A percentile compares a stretch with the other conserved stretches of the same genome.
Evolutionary conservation across 1,139 yeast species (phyloP).

Genomic region (Groenewaldozyma auringiensis): DNA sequence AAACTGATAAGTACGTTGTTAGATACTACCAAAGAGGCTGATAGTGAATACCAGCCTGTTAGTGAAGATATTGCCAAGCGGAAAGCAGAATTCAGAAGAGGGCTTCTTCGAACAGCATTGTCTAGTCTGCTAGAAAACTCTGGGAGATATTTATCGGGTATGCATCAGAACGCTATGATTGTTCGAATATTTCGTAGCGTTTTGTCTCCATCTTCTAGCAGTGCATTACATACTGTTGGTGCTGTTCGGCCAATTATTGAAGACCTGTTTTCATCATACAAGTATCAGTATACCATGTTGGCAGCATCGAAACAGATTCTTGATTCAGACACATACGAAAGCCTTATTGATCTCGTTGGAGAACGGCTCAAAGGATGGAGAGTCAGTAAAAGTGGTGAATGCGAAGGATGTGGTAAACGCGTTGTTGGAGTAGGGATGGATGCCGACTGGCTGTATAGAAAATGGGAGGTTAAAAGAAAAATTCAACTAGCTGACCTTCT

Average conservation of each 20-base stretch:
- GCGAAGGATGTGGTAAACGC: constrained; percentile 63
- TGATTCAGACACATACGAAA: constrained; percentile 45
- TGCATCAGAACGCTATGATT: constrained; percentile 22
- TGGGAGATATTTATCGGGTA: constrained; percentile 10
- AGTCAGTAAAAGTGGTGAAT: constrained; percentile 41
- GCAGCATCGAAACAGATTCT: constrained; percentile 47
- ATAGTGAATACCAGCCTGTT: background rate
- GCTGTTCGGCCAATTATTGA: constrained; percentile 52
- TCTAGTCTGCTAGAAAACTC: constrained; percentile 21
- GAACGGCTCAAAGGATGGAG: constrained; percentile 54
- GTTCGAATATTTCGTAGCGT: constrained; percentile 23
- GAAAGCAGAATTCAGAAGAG: constrained; percentile 13
- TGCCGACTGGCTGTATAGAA: constrained; percentile 29
- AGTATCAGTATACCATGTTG: constrained; percentile 54
- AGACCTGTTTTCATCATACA: constrained; percentile 57
- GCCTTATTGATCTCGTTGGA: constrained; percentile 36
- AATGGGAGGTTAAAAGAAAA: constrained; percentile 27
- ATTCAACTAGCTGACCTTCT: constrained; percentile 6
- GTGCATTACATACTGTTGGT: constrained; percentile 19
- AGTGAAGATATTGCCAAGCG: constrained; percentile 5
- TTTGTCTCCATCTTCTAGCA: constrained; percentile 18
- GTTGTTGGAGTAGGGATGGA: constrained; percentile 56
- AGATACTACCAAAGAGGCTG: constrained; percentile 7
- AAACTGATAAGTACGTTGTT: constrained; percentile 22
- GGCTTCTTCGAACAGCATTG: constrained; percentile 19